Evolutionary conservation across 2,329 filamentous ascomycete genomes (phyloP), one percentile per base, ranked within the genome.

Genomic region (Diaporthe caulivora): DNA sequence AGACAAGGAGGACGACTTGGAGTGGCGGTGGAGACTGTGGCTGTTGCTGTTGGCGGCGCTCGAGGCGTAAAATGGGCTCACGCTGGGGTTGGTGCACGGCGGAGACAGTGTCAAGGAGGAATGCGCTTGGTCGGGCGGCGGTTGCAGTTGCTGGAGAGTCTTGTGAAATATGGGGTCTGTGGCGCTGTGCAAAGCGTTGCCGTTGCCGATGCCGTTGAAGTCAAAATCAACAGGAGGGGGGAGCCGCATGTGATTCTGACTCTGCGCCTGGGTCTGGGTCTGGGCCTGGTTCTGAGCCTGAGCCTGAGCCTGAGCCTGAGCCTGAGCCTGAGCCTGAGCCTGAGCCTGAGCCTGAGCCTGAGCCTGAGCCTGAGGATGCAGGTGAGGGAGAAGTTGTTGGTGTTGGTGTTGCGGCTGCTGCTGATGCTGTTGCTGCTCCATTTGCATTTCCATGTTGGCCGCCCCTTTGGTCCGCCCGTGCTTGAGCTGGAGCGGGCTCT

Each of bases 241-340:
- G 77, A 85, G 82, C 40, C 65, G 74, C 85, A 87, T 86, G 84
- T 86, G 86, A 86, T 83, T 83, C 75, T 82, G 81, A 78, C 84
- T 84, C 82, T 85, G 47, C 0, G 62, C 42, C 60, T 64, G 42
- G 21, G 42, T 3, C 34, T 62, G 57, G 57, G 8, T 26, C 44
- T 40, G 62, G n/a, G 58, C 11, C n/a, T 51, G 42, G 37, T 42
- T 44, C 10, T 65, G 60, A 10, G 29, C 42, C 21, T 67, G 62
- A 53, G 26, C 47, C 10, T 53, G 62, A 18, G 31, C 15, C 62
- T 67, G 62, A 15, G 37, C 7, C 11, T 40, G 37, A 2, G 37
- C 2, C 37, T 40, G 37, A 10, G 44, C n/a, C 62, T 67, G 62
- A 15, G 58, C 11, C n/a, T 51, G 42, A 51, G 60, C 62, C 10